Evolutionary conservation across 371 early-diverging fungal species (phyloP).

Genomic region (Sporodiniella umbellata): DNA sequence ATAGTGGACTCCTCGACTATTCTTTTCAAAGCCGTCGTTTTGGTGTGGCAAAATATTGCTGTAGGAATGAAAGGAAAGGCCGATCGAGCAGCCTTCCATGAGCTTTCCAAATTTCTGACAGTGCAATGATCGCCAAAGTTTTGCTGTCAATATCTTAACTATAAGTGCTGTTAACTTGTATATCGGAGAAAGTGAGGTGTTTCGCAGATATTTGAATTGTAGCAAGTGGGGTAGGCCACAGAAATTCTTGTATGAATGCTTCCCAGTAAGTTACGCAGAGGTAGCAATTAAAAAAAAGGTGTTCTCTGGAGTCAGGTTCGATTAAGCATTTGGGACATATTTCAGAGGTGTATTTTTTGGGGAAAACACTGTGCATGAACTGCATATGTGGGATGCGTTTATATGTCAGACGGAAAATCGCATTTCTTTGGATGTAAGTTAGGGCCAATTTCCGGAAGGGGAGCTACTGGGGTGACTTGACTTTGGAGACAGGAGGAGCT

Average conservation of each 20-base stretch:
- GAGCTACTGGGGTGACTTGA: not conserved
- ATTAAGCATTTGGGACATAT: not conserved
- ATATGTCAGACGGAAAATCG: not conserved
- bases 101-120: not conserved
- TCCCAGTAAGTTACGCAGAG: not conserved
- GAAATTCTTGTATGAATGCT: too few relatives aligned
- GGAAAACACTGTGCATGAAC: constrained; percentile 1
- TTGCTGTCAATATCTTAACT: not conserved
- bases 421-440: not conserved
- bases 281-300: not conserved
- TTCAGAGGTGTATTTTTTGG: not conserved
- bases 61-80: too few relatives aligned
- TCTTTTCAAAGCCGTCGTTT: too few relatives aligned
- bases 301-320: not conserved
- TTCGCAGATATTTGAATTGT: too few relatives aligned
- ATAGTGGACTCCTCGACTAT: too few relatives aligned
- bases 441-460: constrained; percentile 1
- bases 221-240: too few relatives aligned
- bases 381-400: not conserved
- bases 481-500: not conserved
- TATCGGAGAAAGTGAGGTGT: too few relatives aligned
- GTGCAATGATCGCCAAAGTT: not conserved
- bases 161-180: too few relatives aligned
- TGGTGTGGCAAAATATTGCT: too few relatives aligned
- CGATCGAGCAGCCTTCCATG: too few relatives aligned